Percentiles rank a stretch among this genome's conserved stretches.
Evolutionary conservation across 2,329 filamentous ascomycete species (phyloP).

Genomic region (Colletotrichum gloeosporioides): DNA sequence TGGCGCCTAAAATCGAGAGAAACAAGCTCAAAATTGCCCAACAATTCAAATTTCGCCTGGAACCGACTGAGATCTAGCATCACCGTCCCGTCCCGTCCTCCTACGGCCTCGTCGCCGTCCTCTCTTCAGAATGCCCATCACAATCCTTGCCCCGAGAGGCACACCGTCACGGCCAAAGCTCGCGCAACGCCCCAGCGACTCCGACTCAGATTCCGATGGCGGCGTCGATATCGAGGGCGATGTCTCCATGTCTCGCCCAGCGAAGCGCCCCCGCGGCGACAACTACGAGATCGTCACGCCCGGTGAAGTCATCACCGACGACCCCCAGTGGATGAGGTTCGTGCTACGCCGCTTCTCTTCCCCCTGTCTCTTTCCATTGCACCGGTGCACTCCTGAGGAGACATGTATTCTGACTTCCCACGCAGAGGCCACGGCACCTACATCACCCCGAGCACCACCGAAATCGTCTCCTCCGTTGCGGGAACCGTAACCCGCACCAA

Average conservation of each 20-base stretch:
- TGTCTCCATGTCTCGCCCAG: constrained; percentile 46
- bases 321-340: constrained; percentile 95
- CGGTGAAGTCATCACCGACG: constrained; percentile 85
- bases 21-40: neutral
- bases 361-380: neutral
- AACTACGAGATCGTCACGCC: constrained; percentile 77
- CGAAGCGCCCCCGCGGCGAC: constrained; percentile 39
- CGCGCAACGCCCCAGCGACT: constrained; percentile 36
- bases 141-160: constrained; percentile 48
- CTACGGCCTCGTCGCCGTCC: neutral
- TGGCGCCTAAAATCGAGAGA: neutral
- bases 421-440: constrained; percentile 91
- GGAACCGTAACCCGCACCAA: constrained; percentile 93
- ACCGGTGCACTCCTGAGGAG: neutral
- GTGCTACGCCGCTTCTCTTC: constrained; percentile 20
- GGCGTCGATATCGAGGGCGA: constrained; percentile 52
- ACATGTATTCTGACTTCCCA: neutral
- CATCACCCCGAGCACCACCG: constrained; percentile 62
- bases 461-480: constrained; percentile 88
- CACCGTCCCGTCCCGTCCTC: neutral
- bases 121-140: constrained; percentile 48
- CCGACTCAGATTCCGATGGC: constrained; percentile 50
- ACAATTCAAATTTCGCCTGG: neutral
- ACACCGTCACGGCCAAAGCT: constrained; percentile 26
- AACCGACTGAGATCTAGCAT: neutral